Evolutionary conservation across 257 asterid genomes (phyloP).

Genomic region (Ophiorrhiza pumila): DNA sequence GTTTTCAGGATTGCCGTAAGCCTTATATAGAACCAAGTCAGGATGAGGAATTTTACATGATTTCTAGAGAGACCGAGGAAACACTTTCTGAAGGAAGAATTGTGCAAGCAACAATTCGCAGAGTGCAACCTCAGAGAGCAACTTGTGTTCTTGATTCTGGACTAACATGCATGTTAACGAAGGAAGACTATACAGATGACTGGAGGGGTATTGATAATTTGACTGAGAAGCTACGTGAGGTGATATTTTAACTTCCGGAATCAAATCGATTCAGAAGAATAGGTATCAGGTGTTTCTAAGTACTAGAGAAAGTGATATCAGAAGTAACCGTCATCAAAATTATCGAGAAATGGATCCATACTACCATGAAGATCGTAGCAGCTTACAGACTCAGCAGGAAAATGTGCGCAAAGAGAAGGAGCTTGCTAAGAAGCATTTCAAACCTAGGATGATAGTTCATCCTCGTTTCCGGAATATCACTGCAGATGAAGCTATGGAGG

Average conservation of each 20-base stretch:
- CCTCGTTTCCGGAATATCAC: slow-evolving; percentile 85
- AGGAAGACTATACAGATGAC: slow-evolving; percentile 76
- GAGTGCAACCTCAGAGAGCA: slow-evolving; percentile 78
- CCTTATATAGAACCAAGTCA: slow-evolving; percentile 63
- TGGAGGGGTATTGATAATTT: slow-evolving; percentile 66
- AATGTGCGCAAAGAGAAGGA: slow-evolving; percentile 79
- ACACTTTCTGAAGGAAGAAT: slow-evolving; percentile 84
- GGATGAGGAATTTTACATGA: slow-evolving; percentile 91
- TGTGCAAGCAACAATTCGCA: slow-evolving; percentile 87
- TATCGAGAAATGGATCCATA: slow-evolving; percentile 56
- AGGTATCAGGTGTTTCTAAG: slow-evolving; percentile 81
- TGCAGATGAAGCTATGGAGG: slow-evolving; percentile 83
- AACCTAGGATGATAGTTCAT: slow-evolving; percentile 92
- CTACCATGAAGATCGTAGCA: slow-evolving; percentile 70
- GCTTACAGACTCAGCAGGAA: slow-evolving; percentile 50
- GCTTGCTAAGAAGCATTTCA: slow-evolving; percentile 79
- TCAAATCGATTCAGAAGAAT: slow-evolving; percentile 76
- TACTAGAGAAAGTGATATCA: slow-evolving; percentile 77
- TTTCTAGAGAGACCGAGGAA: slow-evolving; percentile 86
- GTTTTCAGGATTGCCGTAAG: slow-evolving; percentile 88
- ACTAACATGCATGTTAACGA: slow-evolving; percentile 68
- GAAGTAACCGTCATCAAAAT: slow-evolving; percentile 48
- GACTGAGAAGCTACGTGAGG: slow-evolving; percentile 71
- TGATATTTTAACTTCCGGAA: slow-evolving; percentile 70
- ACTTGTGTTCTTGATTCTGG: slow-evolving; percentile 82